phyloP scores from a whole-genome alignment of 441 rosid genomes.

The California macrophylla region DNA sequence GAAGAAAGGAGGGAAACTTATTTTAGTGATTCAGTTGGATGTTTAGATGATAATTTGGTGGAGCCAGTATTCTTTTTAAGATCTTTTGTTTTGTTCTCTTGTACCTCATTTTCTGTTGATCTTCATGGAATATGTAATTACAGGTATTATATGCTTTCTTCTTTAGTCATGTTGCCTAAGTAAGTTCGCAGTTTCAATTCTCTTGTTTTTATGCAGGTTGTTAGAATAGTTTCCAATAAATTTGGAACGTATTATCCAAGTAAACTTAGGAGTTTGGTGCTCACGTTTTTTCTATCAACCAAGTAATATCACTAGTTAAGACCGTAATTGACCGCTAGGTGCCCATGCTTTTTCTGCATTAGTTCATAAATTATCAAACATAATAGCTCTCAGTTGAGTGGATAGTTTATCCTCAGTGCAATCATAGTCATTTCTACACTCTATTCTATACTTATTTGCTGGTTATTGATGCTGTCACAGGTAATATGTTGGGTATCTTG shows the following conservation, averaged over 20 bases:
- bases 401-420: neutral
- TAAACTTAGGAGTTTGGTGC: neutral
- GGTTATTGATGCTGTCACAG: slow-evolving; percentile 31
- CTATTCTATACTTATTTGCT: neutral
- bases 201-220: neutral
- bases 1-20: neutral
- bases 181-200: neutral
- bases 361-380: neutral
- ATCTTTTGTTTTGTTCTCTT: neutral
- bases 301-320: no score
- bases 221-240: neutral
- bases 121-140: neutral
- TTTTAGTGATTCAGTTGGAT: neutral
- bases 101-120: neutral
- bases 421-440: neutral
- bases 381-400: neutral
- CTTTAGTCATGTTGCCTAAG: neutral
- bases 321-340: no score
- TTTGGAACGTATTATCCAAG: neutral
- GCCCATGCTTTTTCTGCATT: neutral
- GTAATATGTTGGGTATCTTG: slow-evolving; percentile 33
- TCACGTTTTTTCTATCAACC: no score
- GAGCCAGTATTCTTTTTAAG: neutral
- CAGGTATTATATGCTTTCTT: neutral
- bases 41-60: neutral